Evolutionary conservation across 2,329 filamentous ascomycete genomes (phyloP), one percentile per base, ranked within the genome.

Genomic region (Cytospora piceicola): DNA sequence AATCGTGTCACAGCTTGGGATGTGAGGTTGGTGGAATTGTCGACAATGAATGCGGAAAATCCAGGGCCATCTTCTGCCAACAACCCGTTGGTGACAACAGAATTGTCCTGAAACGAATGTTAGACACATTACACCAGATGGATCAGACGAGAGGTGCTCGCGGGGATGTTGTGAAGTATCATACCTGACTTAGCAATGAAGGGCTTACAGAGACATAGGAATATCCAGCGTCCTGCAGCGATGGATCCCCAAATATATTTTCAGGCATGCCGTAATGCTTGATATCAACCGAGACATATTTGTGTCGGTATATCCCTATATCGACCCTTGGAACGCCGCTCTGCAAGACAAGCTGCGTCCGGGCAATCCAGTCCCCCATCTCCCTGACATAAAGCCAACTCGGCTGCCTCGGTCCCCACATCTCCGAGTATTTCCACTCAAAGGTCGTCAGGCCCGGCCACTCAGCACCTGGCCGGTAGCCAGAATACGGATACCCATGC

Each of bases 361-460:
- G 51, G 4, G 61, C 61, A 24, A 58, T 53, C 61, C 61, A 63
- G 17, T 63, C 61, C 8, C 54, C 61, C 42, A 52, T 52, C 54
- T 63, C 61, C 30, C 61, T 46, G 29, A 58, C 61, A 39, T 63
- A 63, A 4, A 9, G 46, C 61, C 61, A 63, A 32, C 15, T 53
- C 27, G 61, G 61, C 61, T 63, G 61, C 51, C 61, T 53, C 2
- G 61, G 61, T 20, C 61, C 61, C 61, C 61, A 63, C 61, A 63
- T 63, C 30, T 58, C 61, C 32, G 54, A 58, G 30, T 63, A 63
- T 22, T 22, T 53, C 61, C 61, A 63, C 42, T 63, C 61, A 24
- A 63, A 63, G 17, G 61, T 63, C 3, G 61, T 63, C 27, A 63
- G 29, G 22, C 61, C 61, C 20, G 61, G 61, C 61, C 61, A 63